phyloP scores from a whole-genome alignment of 371 early-diverging fungal species.

The Cokeromyces recurvatus region DNA sequence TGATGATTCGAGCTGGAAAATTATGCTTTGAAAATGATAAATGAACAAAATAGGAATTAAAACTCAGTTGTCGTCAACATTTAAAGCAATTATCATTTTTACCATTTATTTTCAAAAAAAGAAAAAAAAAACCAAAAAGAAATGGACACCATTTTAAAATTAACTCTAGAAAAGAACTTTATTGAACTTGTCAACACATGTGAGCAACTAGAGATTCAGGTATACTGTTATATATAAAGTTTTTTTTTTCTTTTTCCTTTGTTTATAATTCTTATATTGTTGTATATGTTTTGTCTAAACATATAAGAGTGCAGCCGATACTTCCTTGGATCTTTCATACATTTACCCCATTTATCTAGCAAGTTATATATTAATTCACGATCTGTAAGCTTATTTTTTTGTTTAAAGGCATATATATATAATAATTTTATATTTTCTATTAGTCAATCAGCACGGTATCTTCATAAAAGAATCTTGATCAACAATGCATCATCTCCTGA shows the following conservation, averaged over 20 bases:
- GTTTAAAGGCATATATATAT: too few species aligned
- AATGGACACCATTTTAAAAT: slow-evolving; percentile 5
- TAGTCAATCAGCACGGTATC: slow-evolving; percentile 24
- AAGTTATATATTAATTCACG: slow-evolving; percentile 17
- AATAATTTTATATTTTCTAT: neutral
- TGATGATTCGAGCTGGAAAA: too few species aligned
- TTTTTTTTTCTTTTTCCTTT: neutral
- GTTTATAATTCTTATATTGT: too few species aligned
- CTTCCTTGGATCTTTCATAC: slow-evolving; percentile 6
- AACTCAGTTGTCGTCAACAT: too few species aligned
- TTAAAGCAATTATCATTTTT: too few species aligned
- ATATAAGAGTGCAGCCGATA: slow-evolving; percentile 10
- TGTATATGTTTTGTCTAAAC: too few species aligned
- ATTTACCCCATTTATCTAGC: slow-evolving; percentile 24
- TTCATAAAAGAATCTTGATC: slow-evolving; percentile 24
- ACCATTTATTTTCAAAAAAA: too few species aligned
- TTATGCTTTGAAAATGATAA: too few species aligned
- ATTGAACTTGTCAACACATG: slow-evolving; percentile 16
- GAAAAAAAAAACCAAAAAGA: too few species aligned
- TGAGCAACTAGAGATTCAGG: slow-evolving; percentile 24
- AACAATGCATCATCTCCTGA: slow-evolving; percentile 5
- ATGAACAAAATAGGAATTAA: too few species aligned
- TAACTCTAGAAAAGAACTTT: slow-evolving; percentile 9
- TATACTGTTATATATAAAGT: too few species aligned
- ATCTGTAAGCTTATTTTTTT: slow-evolving; percentile 21